A percentile compares a stretch with the other conserved stretches of the same genome.
Conservation (phyloP, 495 filamentous ascomycete species). For the Astrothelium subdiscretum region DNA sequence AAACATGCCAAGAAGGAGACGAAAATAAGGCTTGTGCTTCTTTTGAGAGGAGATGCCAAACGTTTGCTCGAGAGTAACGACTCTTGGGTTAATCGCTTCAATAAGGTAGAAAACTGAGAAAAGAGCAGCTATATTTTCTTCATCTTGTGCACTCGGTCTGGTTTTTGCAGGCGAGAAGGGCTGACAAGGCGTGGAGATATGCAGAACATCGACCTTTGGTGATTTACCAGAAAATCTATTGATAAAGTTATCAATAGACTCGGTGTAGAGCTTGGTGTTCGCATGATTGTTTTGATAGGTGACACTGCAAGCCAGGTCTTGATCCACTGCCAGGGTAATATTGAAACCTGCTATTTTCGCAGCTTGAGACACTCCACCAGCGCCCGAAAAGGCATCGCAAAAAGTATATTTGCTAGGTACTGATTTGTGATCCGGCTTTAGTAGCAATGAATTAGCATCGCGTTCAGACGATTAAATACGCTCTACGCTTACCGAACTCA, state of each 20-base stretch:
- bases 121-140: conserved; percentile 55
- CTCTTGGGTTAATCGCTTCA: conserved; percentile 46
- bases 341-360: conserved; percentile 50
- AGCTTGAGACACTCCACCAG: conserved; percentile 62
- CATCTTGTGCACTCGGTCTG: conserved; percentile 27
- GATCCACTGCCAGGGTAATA: conserved; percentile 53
- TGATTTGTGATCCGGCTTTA: neutral
- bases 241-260: conserved; percentile 31
- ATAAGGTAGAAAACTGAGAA: conserved; percentile 54
- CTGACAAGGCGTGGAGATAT: conserved; percentile 78
- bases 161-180: conserved; percentile 73
- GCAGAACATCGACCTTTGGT: conserved; percentile 54
- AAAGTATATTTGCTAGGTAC: conserved; percentile 40
- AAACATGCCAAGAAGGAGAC: conserved; percentile 52
- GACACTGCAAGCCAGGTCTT: conserved; percentile 38
- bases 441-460: neutral
- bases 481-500: neutral
- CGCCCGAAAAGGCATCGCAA: conserved; percentile 65
- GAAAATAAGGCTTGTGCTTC: conserved; percentile 41
- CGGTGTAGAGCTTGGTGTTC: conserved; percentile 28
- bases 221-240: conserved; percentile 14
- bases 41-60: conserved; percentile 40
- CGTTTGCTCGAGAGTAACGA: conserved; percentile 81
- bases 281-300: conserved; percentile 54
- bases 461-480: neutral